Conservation (phyloP, 2,329 filamentous ascomycete genomes). For the Claviceps digitariae region DNA sequence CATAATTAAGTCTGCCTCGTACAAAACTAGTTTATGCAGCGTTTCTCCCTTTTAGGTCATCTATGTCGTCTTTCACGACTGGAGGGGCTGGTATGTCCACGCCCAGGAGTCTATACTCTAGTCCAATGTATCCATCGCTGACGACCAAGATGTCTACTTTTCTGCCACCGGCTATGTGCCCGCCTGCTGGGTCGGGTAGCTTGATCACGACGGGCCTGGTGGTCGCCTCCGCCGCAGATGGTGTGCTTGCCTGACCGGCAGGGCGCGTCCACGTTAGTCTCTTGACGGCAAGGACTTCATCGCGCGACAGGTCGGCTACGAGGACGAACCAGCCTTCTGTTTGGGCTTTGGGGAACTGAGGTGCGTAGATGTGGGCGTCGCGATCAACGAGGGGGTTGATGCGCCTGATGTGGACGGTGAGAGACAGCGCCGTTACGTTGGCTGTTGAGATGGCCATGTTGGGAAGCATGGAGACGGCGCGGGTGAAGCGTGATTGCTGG, state of each 20-base stretch:
- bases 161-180: constrained; percentile 27
- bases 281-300: constrained; percentile 79
- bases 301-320: constrained; percentile 49
- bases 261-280: constrained; percentile 55
- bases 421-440: constrained; percentile 44
- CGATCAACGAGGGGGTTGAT: constrained; percentile 50
- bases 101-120: constrained; percentile 40
- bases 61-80: constrained; percentile 32
- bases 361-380: constrained; percentile 70
- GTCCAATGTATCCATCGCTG: constrained; percentile 77
- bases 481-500: constrained; percentile 35
- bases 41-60: constrained; percentile 24
- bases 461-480: constrained; percentile 54
- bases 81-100: constrained; percentile 39
- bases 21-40: no score
- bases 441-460: constrained; percentile 49
- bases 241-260: constrained; percentile 28
- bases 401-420: constrained; percentile 52
- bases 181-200: constrained; percentile 35
- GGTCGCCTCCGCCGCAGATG: constrained; percentile 40
- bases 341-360: constrained; percentile 85
- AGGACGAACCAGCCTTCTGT: constrained; percentile 88
- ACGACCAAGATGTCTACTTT: constrained; percentile 62
- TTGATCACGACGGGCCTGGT: constrained; percentile 34
- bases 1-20: no score